Evolutionary conservation across 495 filamentous ascomycete species (phyloP), one percentile per base, ranked within the genome.

Genomic region (Acidomyces sp.): DNA sequence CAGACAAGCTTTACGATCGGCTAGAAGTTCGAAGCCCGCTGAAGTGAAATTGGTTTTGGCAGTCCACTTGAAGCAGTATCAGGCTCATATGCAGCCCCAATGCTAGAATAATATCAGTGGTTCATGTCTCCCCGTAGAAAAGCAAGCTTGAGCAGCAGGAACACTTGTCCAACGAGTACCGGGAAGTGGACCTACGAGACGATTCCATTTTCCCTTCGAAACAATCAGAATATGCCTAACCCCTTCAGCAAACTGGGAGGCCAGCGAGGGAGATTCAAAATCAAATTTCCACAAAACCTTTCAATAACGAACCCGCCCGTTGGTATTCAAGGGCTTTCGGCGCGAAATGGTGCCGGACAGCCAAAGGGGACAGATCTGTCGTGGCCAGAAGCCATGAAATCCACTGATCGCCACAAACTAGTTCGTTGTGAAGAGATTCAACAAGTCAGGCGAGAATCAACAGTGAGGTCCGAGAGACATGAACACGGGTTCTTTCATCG

Each of bases 71-170:
- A 12, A 63, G 34, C 33, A 62, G 37, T 13, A 59, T 38, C 20
- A 59, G 45, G 1, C 44, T 32, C 26, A 61, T 40, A 18, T 58
- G 40, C 15, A 63, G 39, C 19, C 57, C n/a, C 55, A 17, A 61
- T 46, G 32, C 41, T 55, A 12, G 62, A 43, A 34, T 62, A 62
- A 38, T 60, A 56, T 13, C 53, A 38, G 22, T 55, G 56, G 33
- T 50, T 62, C 23, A 48, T 45, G 15, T 50, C 39, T 18, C 40
- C 15, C 20, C 57, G 58, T 13, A 63, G 43, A 9, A 60, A 41
- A 3, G 45, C 55, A 34, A 55, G 62, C n/a, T 56, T 58, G 15
- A 60, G 16, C 12, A 63, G 49, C 32, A 63, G 42, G 37, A 62
- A 61, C 15, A 42, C 40, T 41, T 58, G 61, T 10, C 57, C 39